These are phyloP conservation scores for Porodaedalea pini DNA, from an alignment of 1,284 basidiomycete species.

Conservation along the genomic window DNA sequence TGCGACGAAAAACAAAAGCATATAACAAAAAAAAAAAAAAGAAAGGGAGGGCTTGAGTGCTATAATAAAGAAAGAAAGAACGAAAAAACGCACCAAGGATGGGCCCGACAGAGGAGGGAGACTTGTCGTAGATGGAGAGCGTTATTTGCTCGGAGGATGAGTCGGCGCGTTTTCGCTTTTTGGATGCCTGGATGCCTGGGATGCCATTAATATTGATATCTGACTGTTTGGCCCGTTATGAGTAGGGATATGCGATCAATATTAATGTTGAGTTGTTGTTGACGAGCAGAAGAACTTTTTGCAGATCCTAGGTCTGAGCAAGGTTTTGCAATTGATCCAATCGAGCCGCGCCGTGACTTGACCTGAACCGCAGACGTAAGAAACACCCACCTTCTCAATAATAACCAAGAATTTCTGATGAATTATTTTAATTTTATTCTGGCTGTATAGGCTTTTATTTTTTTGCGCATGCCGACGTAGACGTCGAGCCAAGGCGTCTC, in stretches of 20 bases:
- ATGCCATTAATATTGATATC: background rate
- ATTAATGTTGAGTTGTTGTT: too few species aligned
- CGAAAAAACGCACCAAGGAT: slow-evolving; percentile 58
- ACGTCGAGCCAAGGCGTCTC: too few species aligned
- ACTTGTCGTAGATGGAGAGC: slow-evolving; percentile 44
- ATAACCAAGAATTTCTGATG: background rate
- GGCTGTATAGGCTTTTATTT: too few species aligned
- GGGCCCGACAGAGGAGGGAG: slow-evolving; percentile 56
- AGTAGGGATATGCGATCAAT: too few species aligned
- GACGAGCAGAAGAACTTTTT: too few species aligned
- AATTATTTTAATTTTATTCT: background rate
- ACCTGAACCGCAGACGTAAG: slow-evolving; percentile 6
- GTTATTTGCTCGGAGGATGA: slow-evolving; percentile 33
- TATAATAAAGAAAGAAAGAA: slow-evolving; percentile 17
- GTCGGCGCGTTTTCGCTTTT: slow-evolving; percentile 60
- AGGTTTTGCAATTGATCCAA: background rate
- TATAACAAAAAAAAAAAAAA: background rate
- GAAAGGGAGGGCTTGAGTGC: background rate
- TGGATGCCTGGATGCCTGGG: slow-evolving; percentile 30
- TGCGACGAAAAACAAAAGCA: slow-evolving; percentile 1
- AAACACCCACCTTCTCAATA: background rate
- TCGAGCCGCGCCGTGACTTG: background rate
- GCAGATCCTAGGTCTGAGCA: too few species aligned
- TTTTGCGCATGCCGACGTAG: too few species aligned
- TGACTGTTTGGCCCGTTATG: too few species aligned